phyloP scores from a whole-genome alignment of 257 asterid genomes.

The Solanum clarkiae region DNA sequence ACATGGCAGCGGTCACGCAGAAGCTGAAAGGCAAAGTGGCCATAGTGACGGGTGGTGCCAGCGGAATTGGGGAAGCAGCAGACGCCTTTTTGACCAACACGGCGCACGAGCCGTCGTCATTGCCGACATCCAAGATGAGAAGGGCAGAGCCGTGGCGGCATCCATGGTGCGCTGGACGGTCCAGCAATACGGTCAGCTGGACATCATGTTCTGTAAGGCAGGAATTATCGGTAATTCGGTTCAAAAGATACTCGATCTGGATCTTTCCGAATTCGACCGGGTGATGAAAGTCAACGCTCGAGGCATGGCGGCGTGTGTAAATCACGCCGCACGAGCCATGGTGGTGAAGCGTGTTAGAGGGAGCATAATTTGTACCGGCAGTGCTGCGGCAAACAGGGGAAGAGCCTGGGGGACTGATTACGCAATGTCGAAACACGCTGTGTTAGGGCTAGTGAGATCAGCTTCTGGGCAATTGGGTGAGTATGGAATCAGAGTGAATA shows the following conservation, averaged over 20 bases:
- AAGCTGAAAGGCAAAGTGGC: conserved; percentile 32
- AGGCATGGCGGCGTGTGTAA: conserved; percentile 14
- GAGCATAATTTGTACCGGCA: conserved; percentile 23
- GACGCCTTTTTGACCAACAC: conserved; percentile 20
- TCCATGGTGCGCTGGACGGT: conserved; percentile 29
- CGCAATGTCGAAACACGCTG: conserved; percentile 26
- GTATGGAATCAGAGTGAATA: conserved; percentile 31
- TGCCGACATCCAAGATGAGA: conserved; percentile 31
- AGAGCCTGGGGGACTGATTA: conserved; percentile 5
- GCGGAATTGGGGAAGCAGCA: conserved; percentile 33
- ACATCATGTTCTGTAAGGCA: conserved; percentile 40
- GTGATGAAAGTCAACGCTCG: conserved; percentile 14
- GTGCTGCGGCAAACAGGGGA: conserved; percentile 13
- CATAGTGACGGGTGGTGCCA: conserved; percentile 40
- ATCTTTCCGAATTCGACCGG: conserved; percentile 7
- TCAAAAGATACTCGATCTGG: conserved; percentile 26
- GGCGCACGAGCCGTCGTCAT: conserved; percentile 40
- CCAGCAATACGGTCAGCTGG: conserved; percentile 19
- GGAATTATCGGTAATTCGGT: neutral
- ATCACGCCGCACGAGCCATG: conserved; percentile 15
- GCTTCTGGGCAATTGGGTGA: conserved; percentile 22
- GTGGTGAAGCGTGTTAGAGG: conserved; percentile 9
- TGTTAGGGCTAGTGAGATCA: conserved; percentile 24
- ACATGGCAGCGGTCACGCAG: neutral
- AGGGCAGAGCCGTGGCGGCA: conserved; percentile 23